phyloP scores from a whole-genome alignment of 208 protist species.

The Novymonas esmeraldas region DNA sequence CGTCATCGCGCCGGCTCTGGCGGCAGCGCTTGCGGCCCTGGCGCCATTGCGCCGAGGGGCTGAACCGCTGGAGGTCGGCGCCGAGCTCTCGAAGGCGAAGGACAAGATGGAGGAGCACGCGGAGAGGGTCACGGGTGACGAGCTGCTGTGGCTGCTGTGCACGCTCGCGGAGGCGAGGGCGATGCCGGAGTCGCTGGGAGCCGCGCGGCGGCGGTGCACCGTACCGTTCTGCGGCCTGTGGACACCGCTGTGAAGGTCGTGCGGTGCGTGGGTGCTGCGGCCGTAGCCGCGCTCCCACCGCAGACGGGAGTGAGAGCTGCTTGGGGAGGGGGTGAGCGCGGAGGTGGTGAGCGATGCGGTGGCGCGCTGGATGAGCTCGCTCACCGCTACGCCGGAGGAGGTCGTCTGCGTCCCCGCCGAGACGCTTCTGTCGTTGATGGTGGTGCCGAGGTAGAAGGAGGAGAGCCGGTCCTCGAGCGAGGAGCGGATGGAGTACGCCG shows the following conservation, averaged over 20 bases:
- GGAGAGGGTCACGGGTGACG: neutral
- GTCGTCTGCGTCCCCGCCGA: neutral
- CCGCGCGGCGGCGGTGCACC: no score
- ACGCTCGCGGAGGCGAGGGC: neutral
- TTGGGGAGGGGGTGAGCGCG: neutral
- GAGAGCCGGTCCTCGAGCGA: slow-evolving; percentile 4
- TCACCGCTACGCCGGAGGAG: neutral
- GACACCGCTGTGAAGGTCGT: no score
- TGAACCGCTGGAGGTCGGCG: neutral
- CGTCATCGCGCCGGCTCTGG: neutral
- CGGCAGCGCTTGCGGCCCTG: neutral
- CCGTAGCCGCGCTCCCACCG: neutral
- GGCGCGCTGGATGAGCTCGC: neutral
- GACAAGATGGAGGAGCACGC: slow-evolving; percentile 1
- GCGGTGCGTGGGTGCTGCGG: no score
- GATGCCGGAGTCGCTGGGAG: no score
- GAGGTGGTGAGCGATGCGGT: no score
- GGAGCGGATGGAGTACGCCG: slow-evolving; percentile 5
- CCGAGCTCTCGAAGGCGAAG: neutral
- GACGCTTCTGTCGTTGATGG: neutral
- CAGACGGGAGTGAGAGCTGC: neutral
- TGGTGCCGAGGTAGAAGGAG: neutral
- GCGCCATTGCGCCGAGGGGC: no score
- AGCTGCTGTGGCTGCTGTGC: neutral
- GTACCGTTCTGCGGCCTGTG: no score